Evolutionary conservation across 441 rosid species (phyloP).

Genomic region (Gossypium aridum): DNA sequence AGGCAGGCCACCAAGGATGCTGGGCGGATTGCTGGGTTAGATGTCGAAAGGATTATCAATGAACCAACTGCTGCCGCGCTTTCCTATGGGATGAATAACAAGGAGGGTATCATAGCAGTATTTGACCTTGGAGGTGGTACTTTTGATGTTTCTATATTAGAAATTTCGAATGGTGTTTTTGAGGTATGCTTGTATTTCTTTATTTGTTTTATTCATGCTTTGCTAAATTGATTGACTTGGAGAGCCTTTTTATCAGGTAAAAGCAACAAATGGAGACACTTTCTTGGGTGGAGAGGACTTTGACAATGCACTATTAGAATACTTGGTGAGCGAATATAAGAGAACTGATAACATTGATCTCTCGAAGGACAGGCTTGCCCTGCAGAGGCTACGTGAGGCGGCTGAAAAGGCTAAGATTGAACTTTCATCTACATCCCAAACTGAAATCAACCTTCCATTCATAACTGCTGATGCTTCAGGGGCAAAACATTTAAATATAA

Average conservation of each 20-base stretch:
- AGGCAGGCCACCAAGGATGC: slow-evolving; percentile 45
- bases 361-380: slow-evolving; percentile 49
- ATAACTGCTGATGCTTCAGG: slow-evolving; percentile 63
- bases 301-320: slow-evolving; percentile 47
- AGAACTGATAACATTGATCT: slow-evolving; percentile 46
- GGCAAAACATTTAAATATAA: slow-evolving; percentile 54
- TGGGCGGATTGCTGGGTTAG: slow-evolving; percentile 33
- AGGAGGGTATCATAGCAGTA: slow-evolving; percentile 39
- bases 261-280: slow-evolving; percentile 64
- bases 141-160: slow-evolving; percentile 41
- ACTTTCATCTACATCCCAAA: slow-evolving; percentile 56
- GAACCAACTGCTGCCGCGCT: slow-evolving; percentile 47
- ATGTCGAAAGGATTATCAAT: slow-evolving; percentile 35
- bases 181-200: slow-evolving; percentile 21
- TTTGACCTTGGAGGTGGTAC: slow-evolving; percentile 44
- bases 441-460: slow-evolving; percentile 57
- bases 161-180: slow-evolving; percentile 39
- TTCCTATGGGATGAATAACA: slow-evolving; percentile 38
- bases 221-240: background rate
- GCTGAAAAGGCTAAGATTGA: slow-evolving; percentile 65
- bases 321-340: slow-evolving; percentile 45
- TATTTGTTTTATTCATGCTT: background rate
- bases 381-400: slow-evolving; percentile 60
- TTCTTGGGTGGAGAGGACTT: slow-evolving; percentile 64
- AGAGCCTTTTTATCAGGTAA: slow-evolving; percentile 27